Base-by-base conservation (phyloP, 768 basidiomycete species). In the Amanita pseudoporphyria region DNA sequence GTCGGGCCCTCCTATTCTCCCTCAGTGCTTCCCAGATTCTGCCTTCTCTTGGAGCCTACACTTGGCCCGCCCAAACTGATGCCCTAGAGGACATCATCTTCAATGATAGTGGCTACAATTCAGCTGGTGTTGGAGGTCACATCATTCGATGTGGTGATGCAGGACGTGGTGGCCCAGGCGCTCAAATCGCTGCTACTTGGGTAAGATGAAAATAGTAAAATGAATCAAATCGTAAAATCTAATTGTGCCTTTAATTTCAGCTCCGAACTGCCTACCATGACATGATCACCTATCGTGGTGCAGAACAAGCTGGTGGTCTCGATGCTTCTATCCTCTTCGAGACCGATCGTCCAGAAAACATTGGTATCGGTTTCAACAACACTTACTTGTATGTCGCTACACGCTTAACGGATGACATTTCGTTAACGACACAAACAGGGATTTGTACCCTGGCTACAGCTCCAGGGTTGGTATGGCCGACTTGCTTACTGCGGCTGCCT, bases 311-410 rank as follows among this genome's bases (percentile, higher is more conserved):
- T 1, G 65, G 63, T 6, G 65, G 65, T 9, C 31, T 67, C 13
- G 65, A 67, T 46, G 62, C 52, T 6, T 62, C 60, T 2, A 59
- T 67, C 28, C 54, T 59, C 26, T 65, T 62, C 40, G 65, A 65
- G 52, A 52, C 56, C 19, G 48, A 59, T 42, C 54, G 59, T 37
- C 9, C 33, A 10, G 59, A 64, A 57, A 62, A 64, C 28, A 28
- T 46, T n/a, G n/a, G 33, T 30, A 22, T 19, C 22, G 45, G 45
- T n/a, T 47, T 47, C 36, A 47, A 47, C 35, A 38, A 47, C 46
- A 47, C 21, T 18, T 47, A 37, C 46, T 12, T 38, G 46, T 47
- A 30, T 6, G 46, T 39, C 14, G 5, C 46, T 2, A 24, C 14
- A 12, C 13, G 16, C 16, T 3, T 10, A 32, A 21, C 31, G 6